Evolutionary conservation across 495 filamentous ascomycete genomes (phyloP).

Genomic region (Penicillium pancosmium): DNA sequence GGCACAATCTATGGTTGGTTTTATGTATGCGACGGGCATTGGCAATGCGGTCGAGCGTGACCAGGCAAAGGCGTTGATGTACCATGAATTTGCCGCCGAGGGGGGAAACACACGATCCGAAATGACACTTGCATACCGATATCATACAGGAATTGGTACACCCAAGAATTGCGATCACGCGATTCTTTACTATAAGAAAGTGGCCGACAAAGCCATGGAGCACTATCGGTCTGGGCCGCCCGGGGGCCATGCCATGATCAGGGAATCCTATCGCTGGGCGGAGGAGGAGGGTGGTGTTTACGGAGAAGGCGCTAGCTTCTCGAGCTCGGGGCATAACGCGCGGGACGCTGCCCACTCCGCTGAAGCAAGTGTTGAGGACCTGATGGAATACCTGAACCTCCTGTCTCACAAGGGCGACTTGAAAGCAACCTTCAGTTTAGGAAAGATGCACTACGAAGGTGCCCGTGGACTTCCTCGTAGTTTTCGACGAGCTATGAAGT

Average conservation of each 20-base stretch:
- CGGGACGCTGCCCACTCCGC: conserved; percentile 69
- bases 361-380: conserved; percentile 85
- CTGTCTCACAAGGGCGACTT: conserved; percentile 93
- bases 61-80: conserved; percentile 89
- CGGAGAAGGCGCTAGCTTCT: conserved; percentile 90
- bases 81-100: conserved; percentile 92
- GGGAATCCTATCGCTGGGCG: conserved; percentile 73
- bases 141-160: conserved; percentile 83
- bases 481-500: conserved; percentile 71
- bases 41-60: conserved; percentile 81
- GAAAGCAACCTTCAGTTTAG: conserved; percentile 87
- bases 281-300: conserved; percentile 94
- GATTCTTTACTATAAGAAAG: conserved; percentile 84
- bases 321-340: conserved; percentile 86
- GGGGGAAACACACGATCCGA: conserved; percentile 81
- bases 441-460: conserved; percentile 89
- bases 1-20: conserved; percentile 91
- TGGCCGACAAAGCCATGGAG: conserved; percentile 88
- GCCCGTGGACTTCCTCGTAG: conserved; percentile 73
- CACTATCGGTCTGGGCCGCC: conserved; percentile 89
- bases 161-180: conserved; percentile 85
- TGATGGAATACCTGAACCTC: conserved; percentile 91
- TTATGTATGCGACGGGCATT: conserved; percentile 95
- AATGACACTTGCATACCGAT: conserved; percentile 90
- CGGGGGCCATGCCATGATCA: conserved; percentile 76